phyloP scores from a whole-genome alignment of 495 filamentous ascomycete species.

The Penicillium canariense region DNA sequence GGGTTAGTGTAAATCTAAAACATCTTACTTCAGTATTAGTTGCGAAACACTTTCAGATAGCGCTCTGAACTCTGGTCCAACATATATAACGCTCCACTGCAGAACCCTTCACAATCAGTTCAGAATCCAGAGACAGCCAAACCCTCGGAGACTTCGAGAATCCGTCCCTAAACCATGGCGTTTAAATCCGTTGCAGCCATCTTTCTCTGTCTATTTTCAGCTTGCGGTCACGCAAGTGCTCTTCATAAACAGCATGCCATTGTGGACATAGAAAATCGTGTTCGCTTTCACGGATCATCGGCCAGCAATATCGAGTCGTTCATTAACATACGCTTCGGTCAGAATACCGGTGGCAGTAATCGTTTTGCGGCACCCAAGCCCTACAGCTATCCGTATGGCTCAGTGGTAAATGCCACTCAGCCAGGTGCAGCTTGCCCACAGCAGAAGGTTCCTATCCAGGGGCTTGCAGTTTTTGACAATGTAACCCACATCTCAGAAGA shows the following conservation, averaged over 20 bases:
- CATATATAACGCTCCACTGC: background rate
- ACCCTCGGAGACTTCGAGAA: background rate
- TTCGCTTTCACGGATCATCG: conserved; percentile 5
- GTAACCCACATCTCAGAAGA: conserved; percentile 15
- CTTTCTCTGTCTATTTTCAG: background rate
- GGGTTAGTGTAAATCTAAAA: background rate
- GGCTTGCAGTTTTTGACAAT: conserved; percentile 15
- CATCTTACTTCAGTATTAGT: background rate
- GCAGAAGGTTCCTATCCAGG: conserved; percentile 9
- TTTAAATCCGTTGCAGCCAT: background rate
- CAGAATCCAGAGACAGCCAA: background rate
- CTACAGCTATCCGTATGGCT: conserved; percentile 9
- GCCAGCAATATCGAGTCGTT: conserved; percentile 13
- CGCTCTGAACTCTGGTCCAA: background rate
- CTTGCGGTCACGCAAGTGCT: background rate
- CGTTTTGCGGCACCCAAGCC: conserved; percentile 15
- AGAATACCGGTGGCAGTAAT: conserved; percentile 10
- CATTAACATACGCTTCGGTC: conserved; percentile 15
- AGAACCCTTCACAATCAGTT: background rate
- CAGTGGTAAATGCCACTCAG: conserved; percentile 12
- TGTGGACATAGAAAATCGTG: background rate
- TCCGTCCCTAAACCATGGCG: background rate
- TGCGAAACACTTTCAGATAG: background rate
- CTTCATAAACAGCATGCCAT: background rate
- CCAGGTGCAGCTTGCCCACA: conserved; percentile 19